A percentile compares a stretch with the other conserved stretches of the same genome.
Evolutionary conservation across 2,329 filamentous ascomycete genomes (phyloP).

Genomic region (Albifimbria verrucaria): DNA sequence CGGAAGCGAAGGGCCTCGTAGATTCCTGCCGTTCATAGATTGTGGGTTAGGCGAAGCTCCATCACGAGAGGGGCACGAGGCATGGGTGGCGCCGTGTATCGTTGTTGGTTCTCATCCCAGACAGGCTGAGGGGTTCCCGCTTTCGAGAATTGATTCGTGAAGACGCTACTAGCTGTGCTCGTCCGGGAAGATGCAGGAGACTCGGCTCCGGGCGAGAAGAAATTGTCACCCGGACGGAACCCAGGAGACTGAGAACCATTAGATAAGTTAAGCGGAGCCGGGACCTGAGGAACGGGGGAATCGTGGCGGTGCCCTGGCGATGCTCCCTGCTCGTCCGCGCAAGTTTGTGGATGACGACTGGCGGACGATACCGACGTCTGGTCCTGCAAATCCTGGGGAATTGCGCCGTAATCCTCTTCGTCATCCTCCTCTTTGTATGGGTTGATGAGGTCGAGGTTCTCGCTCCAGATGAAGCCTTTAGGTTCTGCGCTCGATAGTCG

Average conservation of each 20-base stretch:
- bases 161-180: conserved; percentile 73
- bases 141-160: conserved; percentile 68
- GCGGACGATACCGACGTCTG: conserved; percentile 21
- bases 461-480: conserved; percentile 79
- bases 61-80: conserved; percentile 78
- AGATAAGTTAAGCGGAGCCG: conserved; percentile 65
- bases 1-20: conserved; percentile 76
- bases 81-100: conserved; percentile 87
- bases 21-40: conserved; percentile 59
- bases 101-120: conserved; percentile 74
- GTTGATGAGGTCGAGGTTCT: conserved; percentile 67
- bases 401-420: conserved; percentile 44
- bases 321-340: conserved; percentile 72
- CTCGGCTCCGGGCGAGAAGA: conserved; percentile 86
- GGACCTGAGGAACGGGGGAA: conserved; percentile 64
- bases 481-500: conserved; percentile 47
- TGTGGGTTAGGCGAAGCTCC: conserved; percentile 66
- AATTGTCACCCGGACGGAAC: conserved; percentile 69
- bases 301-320: conserved; percentile 62
- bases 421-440: conserved; percentile 72
- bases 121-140: conserved; percentile 61
- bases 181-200: conserved; percentile 71
- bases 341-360: conserved; percentile 69
- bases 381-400: conserved; percentile 24
- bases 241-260: conserved; percentile 54